Base-by-base conservation (phyloP, 305 asterid genomes). In the Lippia alba region DNA sequence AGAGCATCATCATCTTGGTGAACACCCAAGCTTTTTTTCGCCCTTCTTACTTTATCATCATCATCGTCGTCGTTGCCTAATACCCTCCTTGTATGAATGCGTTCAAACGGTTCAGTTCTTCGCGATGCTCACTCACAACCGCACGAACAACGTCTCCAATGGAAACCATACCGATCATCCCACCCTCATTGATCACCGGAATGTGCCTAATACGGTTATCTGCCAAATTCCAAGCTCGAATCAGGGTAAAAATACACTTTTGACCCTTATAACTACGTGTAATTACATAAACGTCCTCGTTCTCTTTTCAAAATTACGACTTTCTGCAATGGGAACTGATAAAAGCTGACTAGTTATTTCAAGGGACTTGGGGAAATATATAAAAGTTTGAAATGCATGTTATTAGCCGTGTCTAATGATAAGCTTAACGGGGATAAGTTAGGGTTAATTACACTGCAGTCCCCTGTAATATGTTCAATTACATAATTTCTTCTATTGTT, bases 61-160 rank as follows among this genome's bases (percentile, higher is more conserved):
- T 83, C 73, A 15, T 81, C 82, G 70, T 82, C 79, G 18, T 84
- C 84, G 63, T 78, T 80, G 56, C 45, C 86, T 85, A 94, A 81
- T 94, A 91, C 40, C 98, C 99, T 19, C 99, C 99, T 67, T 94
- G 99, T 51, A 94, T 94, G 64, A 11, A 94, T 16, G 91, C 98
- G 68, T 88, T 94, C 78, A 94, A 67, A 67, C 99, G 99, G 84
- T 88, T 78, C 72, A 94, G 67, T 81, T 94, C 99, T 6, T 87
- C 94, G 7, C 97, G 87, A 72, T 94, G 96, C 91, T 94, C 98
- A 12, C 81, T 80, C 85, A 94, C 98, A 16, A 94, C 98, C 5
- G 99, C 97, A 58, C 98, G 96, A 62, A 94, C 99, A 70, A 94
- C 99, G 11, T 94, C 99, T 61, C 99, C 99, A 12, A 94, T 92